phyloP scores from a whole-genome alignment of 2,329 filamentous ascomycete species.

The Neofusicoccum laricinum region DNA sequence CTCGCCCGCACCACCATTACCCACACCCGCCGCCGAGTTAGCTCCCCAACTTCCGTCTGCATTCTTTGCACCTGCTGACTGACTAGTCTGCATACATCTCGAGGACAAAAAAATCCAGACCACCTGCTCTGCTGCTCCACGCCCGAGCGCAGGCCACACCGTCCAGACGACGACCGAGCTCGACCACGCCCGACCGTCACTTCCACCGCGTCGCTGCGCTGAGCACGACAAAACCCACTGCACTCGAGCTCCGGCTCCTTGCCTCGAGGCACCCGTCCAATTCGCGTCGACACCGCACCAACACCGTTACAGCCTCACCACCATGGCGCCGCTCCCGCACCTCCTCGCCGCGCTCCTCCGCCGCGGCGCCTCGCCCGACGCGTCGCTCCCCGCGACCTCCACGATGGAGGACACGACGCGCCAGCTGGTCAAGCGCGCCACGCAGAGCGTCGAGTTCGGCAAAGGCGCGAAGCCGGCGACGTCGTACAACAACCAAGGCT shows the following conservation, averaged over 20 bases:
- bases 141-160: neutral
- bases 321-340: conserved; percentile 8
- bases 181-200: neutral
- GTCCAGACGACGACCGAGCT: neutral
- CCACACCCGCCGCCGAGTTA: neutral
- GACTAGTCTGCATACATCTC: neutral
- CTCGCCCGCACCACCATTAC: neutral
- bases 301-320: neutral
- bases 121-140: neutral
- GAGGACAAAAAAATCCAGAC: neutral
- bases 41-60: neutral
- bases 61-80: neutral
- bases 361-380: neutral
- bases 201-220: neutral
- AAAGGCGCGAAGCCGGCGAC: conserved; percentile 35
- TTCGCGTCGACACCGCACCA: neutral
- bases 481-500: conserved; percentile 53
- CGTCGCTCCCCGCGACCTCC: neutral
- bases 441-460: conserved; percentile 23
- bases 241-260: conserved; percentile 1
- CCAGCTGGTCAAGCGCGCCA: conserved; percentile 5
- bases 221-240: neutral
- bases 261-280: neutral
- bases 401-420: neutral
- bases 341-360: conserved; percentile 2